Base-by-base conservation (phyloP, 2,329 filamentous ascomycete species). In the Alternaria sp. region DNA sequence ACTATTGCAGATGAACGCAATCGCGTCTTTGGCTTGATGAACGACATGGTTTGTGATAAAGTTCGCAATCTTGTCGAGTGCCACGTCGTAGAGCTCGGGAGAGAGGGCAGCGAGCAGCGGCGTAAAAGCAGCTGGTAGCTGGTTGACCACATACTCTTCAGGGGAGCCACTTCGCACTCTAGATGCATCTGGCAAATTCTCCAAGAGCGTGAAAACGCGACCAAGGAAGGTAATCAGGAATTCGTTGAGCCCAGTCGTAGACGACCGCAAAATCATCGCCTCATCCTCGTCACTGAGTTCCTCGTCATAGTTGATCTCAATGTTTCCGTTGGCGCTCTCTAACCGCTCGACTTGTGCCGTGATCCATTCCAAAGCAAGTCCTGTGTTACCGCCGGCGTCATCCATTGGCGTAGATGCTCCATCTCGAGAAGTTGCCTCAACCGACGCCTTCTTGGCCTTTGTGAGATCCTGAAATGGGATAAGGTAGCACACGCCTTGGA, bases 1-100 rank as follows among this genome's bases (percentile, higher is more conserved):
- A 0, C 92, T 91, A 77, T 97, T 98, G 79, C 94, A 91, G 53
- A 98, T 98, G 84, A 97, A 99, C 1, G 96, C 95, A 90, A 99
- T 97, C 7, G 95, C 94, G 82, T 99, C 95, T 65, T 94, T 85
- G 52, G 95, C 94, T 78, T 98, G 95, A 70, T 99, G 93, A 17
- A 99, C 94, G 48, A 99, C 95, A 79, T 98, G 95, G 63, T 91
- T 91, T 1, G 91, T 89, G 26, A 97, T 90, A 75, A 99, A 99
- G 31, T 91, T 87, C 2, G 93, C 90, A 68, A 99, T 88, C 81
- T 98, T 98, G 60, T 96, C 90, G 50, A 99, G 80, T 0, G 92
- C 92, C 74, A 95, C 86, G 71, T 98, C 95, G 71, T 96, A 99
- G 10, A 98, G 86, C 72, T 97, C 93, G 0, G 94, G 92, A 0